Base-by-base conservation (phyloP, 2,329 filamentous ascomycete species). In the Colletotrichum sp. region DNA sequence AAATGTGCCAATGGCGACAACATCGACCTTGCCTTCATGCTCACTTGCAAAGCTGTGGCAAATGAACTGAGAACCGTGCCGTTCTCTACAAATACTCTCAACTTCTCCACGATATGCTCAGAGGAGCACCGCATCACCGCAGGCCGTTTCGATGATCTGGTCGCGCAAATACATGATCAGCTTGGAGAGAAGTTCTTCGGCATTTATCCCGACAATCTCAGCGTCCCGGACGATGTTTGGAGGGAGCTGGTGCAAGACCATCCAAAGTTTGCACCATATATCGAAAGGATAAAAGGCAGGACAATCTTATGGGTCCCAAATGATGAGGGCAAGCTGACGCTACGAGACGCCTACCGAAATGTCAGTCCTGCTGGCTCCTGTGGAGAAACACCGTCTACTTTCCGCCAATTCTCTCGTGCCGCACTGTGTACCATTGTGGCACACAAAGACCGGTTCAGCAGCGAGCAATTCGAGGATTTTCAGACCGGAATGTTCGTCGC, bases 141-240 rank as follows among this genome's bases (percentile, higher is more conserved):
- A 2, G 55, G 55, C 1, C 16, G 21, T 57, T 57, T 34, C 10
- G 32, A 2, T 6, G 32, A 34, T 13, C 32, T 34, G 4, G 12
- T 34, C 32, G 5, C 5, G 32, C 32, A 6, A 2, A 13, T 34
- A 34, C 2, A 6, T 6, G 5, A 30, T 0, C 30, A 30, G 30
- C 30, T 30, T 1, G 65, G 65, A 0, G 4, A 15, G 8, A 36
- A 18, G 18, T 21, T 68, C 0, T 0, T 1, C 4, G 5, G 0
- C 1, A 36, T 43, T 0, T 34, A 28, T 0, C 66, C 48, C 6
- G 13, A 34, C 1, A 26, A 16, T 9, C 30, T 68, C n/a, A 67
- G 13, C 16, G 48, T 68, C 1, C 66, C 66, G 3, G 48, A 57
- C 2, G 48, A 57, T n/a, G n/a, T 67, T 1, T 67, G 64, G 64